Evolutionary conservation across 176 grass and related monocot species (phyloP).

Genomic region (Hordeum vulgare): MorexV3_pseudomolecules_assembly NC_058518.1:454915373-454915872

Average conservation of each 20-base stretch:
- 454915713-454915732: neutral
- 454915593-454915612: neutral
- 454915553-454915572: neutral
- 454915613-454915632: neutral
- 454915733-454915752: neutral
- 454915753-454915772: neutral
- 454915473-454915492: neutral
- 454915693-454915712: neutral
- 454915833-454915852: neutral
- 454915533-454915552: neutral
- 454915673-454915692: neutral
- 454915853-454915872: neutral
- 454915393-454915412: too few species aligned
- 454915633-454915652: neutral
- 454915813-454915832: neutral
- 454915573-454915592: neutral
- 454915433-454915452: too few species aligned
- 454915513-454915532: too few species aligned
- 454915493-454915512: neutral
- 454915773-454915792: neutral
- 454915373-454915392: too few species aligned
- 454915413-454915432: too few species aligned
- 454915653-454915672: neutral
- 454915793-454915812: neutral
- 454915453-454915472: too few species aligned